Percentiles rank a stretch among this genome's conserved stretches.
phyloP scores from a whole-genome alignment of 2,329 filamentous ascomycete genomes.

The Fusarium redolens region DNA sequence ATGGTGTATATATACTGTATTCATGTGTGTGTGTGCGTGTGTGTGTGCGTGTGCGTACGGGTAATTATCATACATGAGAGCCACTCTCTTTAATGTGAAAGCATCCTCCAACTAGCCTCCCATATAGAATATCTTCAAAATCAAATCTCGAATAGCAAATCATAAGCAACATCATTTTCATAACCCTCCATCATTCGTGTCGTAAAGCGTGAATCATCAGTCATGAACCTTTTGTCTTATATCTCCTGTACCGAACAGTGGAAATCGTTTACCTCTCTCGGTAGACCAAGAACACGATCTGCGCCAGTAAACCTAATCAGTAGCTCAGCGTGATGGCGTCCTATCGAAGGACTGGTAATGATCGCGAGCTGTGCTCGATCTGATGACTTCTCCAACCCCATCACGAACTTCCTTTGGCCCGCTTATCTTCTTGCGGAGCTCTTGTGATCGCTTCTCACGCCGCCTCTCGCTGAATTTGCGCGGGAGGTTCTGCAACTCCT shows the following conservation, averaged over 20 bases:
- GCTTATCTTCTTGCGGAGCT: constrained; percentile 70
- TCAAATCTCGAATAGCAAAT: constrained; percentile 31
- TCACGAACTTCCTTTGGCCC: constrained; percentile 68
- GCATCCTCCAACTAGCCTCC: constrained; percentile 27
- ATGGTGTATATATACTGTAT: constrained; percentile 17
- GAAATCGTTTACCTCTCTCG: not conserved
- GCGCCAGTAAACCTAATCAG: not conserved
- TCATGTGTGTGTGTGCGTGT: not conserved
- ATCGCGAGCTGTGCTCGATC: constrained; percentile 49
- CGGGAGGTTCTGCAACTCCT: constrained; percentile 64
- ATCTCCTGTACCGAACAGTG: constrained; percentile 1
- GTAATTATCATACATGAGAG: constrained; percentile 37
- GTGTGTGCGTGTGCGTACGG: not conserved
- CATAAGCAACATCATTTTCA: constrained; percentile 27
- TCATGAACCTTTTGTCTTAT: constrained; percentile 40
- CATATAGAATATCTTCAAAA: constrained; percentile 22
- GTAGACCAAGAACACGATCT: not conserved
- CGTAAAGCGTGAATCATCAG: constrained; percentile 44
- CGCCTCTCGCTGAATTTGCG: constrained; percentile 68
- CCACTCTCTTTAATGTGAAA: constrained; percentile 22
- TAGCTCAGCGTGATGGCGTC: constrained; percentile 3
- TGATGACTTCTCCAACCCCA: constrained; percentile 67
- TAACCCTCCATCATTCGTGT: constrained; percentile 38
- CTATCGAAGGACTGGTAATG: constrained; percentile 22
- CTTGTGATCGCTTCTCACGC: constrained; percentile 68